A percentile compares a stretch with the other conserved stretches of the same genome.
These are phyloP conservation scores for Pseudogymnoascus sp. DNA, from an alignment of 2,329 filamentous ascomycete species.

Conservation along the genomic window DNA sequence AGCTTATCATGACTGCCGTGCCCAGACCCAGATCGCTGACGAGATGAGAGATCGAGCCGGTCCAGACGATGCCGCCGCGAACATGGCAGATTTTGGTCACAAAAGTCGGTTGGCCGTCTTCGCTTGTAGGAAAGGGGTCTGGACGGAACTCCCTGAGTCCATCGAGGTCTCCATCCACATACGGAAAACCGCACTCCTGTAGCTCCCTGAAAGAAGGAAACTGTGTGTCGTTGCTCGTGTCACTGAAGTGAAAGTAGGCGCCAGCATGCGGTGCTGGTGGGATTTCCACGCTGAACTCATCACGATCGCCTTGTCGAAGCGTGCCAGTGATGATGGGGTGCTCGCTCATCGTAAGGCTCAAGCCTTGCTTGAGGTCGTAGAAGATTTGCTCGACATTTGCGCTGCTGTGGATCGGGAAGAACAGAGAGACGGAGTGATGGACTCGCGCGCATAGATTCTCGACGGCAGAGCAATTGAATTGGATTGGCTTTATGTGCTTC, in stretches of 20 bases:
- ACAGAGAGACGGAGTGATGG: not conserved
- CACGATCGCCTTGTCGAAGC: not conserved
- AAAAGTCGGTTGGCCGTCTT: not conserved
- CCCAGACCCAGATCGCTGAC: not conserved
- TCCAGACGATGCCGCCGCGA: not conserved
- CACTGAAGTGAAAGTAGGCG: not conserved
- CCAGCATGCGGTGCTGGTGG: constrained; percentile 1
- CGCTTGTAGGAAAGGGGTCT: not conserved
- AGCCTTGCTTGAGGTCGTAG: constrained; percentile 2
- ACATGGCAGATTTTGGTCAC: not conserved
- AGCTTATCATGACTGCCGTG: not conserved
- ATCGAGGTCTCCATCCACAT: constrained; percentile 3
- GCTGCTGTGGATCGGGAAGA: not conserved
- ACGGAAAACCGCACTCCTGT: not conserved
- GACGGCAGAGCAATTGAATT: not conserved
- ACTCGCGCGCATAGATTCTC: constrained; percentile 6
- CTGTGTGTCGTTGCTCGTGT: not conserved
- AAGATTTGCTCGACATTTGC: constrained; percentile 1
- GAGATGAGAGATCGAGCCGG: not conserved
- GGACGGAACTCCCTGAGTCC: not conserved
- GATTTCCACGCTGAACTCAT: not conserved
- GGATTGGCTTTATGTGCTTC: not conserved
- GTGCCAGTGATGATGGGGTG: not conserved
- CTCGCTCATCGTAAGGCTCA: not conserved
- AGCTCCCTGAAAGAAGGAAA: not conserved